Conservation (phyloP, 345 rosid genomes). For the Durio zibethinus region DNA sequence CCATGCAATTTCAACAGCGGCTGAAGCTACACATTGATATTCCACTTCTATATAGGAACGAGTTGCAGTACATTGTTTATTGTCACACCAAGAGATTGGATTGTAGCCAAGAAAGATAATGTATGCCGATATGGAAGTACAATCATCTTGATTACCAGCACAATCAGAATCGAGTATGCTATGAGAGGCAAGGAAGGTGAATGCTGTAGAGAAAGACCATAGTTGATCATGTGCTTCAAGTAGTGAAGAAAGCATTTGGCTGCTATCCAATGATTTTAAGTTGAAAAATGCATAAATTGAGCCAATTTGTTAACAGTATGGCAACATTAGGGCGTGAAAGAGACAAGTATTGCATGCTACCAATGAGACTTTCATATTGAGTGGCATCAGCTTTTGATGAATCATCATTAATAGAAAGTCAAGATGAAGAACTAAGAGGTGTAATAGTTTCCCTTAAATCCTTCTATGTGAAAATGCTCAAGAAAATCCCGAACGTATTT, state of each 20-base stretch:
- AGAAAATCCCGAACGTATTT: not conserved
- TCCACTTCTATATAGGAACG: not conserved
- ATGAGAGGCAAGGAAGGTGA: too few relatives aligned
- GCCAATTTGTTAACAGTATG: not conserved
- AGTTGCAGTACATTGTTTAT: too few relatives aligned
- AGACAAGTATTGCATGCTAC: not conserved
- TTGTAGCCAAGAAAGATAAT: not conserved
- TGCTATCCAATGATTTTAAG: not conserved
- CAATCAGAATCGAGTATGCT: too few relatives aligned
- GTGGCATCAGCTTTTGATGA: not conserved
- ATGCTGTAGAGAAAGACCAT: too few relatives aligned
- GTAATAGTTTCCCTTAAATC: not conserved
- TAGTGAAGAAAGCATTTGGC: not conserved
- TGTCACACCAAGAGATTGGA: not conserved
- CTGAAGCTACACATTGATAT: not conserved
- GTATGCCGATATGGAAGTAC: too few relatives aligned
- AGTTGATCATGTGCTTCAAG: not conserved
- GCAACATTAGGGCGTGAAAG: not conserved
- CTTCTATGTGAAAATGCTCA: not conserved
- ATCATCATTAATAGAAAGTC: not conserved
- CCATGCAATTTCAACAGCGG: not conserved
- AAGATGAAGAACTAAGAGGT: fast-evolving
- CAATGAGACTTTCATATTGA: not conserved
- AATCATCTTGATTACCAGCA: too few relatives aligned
- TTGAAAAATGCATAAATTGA: not conserved